Evolutionary conservation across 192 early-diverging fungal genomes (phyloP), one percentile per base, ranked within the genome.

Genomic region (Mortierella antarctica): DNA sequence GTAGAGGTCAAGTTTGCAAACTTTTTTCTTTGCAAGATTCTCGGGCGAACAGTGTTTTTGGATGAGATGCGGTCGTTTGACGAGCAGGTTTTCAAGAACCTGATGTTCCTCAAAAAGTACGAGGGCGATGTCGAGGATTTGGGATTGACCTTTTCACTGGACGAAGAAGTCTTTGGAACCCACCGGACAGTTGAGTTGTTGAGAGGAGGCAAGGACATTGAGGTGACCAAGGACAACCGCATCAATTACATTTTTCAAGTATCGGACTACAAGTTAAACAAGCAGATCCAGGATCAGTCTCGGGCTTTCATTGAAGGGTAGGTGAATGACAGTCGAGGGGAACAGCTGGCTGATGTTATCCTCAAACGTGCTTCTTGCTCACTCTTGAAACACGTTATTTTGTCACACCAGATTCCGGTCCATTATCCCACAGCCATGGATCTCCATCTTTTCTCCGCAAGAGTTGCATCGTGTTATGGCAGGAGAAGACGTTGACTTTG

Each of bases 391-490:
- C 14, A 49, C 21, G 46, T 4, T 4, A 44, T 62, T 31, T 2
- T 31, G 31, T 31, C 31, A 31, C 31, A 31, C 31, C 31, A 83
- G 83, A 15, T 86, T 87, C 77, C 76, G 86, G 48, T 84, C 85
- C 0, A 84, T 99, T 52, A 92, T 99, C 46, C 87, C 91, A 5
- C 87, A 91, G 15, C 78, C 84, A 21, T 97, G 95, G 95, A 83
- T 99, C 23, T 85, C 87, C 7, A 88, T 99, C 57, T 99, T 99
- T 85, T 95, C 94, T 31, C 91, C 92, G 47, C 86, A 91, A 42
- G 97, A 99, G 83, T 74, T 99, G 31, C 96, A 95, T 62, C 81
- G 88, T 11, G 85, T 90, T 18, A 86, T 91, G 45, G 89, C 90
- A 2, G 90, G 90, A 7, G 90, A 91, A 53, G 88, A 89, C 52